Evolutionary conservation across 306 rosid species (phyloP).

Genomic region (Pueraria montana): DNA sequence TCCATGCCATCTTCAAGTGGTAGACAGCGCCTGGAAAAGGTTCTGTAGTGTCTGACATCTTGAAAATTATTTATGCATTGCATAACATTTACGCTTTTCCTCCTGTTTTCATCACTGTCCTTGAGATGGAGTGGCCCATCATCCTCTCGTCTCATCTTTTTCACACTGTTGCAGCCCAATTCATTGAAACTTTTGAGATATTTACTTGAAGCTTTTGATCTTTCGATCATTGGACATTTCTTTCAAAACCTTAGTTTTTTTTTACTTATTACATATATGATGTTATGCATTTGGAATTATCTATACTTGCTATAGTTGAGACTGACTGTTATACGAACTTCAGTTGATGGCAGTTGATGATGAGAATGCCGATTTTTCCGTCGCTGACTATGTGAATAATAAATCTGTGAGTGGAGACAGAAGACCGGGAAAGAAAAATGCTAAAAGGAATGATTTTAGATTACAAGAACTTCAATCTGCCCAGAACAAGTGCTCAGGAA

Average conservation of each 20-base stretch:
- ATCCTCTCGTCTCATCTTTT: background rate
- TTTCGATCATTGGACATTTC: slow-evolving; percentile 4
- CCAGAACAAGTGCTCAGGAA: slow-evolving; percentile 54
- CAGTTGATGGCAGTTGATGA: slow-evolving; percentile 78
- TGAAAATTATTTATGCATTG: slow-evolving; percentile 38
- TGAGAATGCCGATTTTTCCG: slow-evolving; percentile 75
- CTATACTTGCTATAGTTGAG: slow-evolving; percentile 32
- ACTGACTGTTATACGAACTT: slow-evolving; percentile 35
- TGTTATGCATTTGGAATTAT: slow-evolving; percentile 12
- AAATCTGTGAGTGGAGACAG: slow-evolving; percentile 54
- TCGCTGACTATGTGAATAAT: slow-evolving; percentile 54
- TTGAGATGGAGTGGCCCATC: background rate
- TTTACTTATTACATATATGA: background rate
- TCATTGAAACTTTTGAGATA: slow-evolving; percentile 19
- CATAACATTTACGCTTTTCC: slow-evolving; percentile 27
- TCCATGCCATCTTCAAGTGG: slow-evolving; percentile 84
- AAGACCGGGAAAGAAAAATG: slow-evolving; percentile 57
- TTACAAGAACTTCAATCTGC: slow-evolving; percentile 49
- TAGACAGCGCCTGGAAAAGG: slow-evolving; percentile 81
- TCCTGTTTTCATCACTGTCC: background rate
- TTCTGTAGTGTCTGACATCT: slow-evolving; percentile 44
- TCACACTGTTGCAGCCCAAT: slow-evolving; percentile 8
- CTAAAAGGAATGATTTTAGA: slow-evolving; percentile 55
- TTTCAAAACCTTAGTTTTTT: background rate
- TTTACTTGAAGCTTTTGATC: slow-evolving; percentile 16